A percentile compares a stretch with the other conserved stretches of the same genome.
These are phyloP conservation scores for Carpinus viminea DNA, from an alignment of 306 rosid species.

Conservation along the genomic window DNA sequence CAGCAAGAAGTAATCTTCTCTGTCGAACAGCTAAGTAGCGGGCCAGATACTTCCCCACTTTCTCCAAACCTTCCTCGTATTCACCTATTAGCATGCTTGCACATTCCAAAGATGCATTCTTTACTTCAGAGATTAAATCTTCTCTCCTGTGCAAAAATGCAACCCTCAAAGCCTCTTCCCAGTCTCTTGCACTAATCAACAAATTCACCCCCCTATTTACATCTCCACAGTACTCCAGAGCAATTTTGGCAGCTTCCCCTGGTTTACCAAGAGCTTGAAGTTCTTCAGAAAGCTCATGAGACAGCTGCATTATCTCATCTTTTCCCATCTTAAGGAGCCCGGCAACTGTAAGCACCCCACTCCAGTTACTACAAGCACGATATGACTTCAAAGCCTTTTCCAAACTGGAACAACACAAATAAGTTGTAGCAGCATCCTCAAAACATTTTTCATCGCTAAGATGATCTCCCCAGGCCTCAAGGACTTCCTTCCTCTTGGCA, in stretches of 20 bases:
- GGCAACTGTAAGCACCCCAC: conserved; percentile 80
- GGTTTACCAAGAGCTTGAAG: conserved; percentile 98
- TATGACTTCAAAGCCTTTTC: conserved; percentile 87
- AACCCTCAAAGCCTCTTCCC: conserved; percentile 92
- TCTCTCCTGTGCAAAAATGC: conserved; percentile 69
- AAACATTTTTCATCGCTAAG: conserved; percentile 67
- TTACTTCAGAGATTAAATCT: conserved; percentile 64
- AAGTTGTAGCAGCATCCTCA: conserved; percentile 84
- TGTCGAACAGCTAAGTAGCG: conserved; percentile 95
- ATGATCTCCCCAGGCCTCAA: conserved; percentile 96
- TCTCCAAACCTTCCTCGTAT: conserved; percentile 86
- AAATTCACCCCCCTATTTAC: conserved; percentile 51
- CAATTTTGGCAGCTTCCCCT: conserved; percentile 90
- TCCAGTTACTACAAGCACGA: conserved; percentile 80
- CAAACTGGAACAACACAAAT: conserved; percentile 72
- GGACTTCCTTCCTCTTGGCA: conserved; percentile 63
- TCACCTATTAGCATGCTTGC: conserved; percentile 64
- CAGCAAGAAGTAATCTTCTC: conserved; percentile 88
- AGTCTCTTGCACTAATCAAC: conserved; percentile 66
- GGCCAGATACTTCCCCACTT: conserved; percentile 90
- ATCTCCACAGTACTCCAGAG: conserved; percentile 83
- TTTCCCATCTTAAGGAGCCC: conserved; percentile 74
- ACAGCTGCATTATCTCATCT: conserved; percentile 63
- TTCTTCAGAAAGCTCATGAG: conserved; percentile 92
- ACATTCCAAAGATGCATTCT: conserved; percentile 79